Evolutionary conservation across 1,139 yeast species (phyloP), one percentile per base, ranked within the genome.

Genomic region (Suhomyces bribrorum): DNA sequence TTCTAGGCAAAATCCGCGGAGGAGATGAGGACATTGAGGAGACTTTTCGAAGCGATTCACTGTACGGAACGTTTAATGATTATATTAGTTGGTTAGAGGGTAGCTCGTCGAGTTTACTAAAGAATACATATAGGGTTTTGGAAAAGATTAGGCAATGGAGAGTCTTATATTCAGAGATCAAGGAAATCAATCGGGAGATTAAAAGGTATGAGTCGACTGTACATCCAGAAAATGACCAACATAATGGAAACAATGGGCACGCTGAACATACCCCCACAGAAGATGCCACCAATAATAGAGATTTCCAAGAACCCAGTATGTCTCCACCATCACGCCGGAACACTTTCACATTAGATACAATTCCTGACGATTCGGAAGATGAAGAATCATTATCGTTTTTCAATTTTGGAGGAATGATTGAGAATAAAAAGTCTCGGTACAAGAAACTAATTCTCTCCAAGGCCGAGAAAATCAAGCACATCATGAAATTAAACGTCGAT

Each of bases 71-170:
- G 20, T 44, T 62, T 17, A 43, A 53, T 17, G 42, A 52, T 12
- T 59, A 50, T 47, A 41, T 60, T n/a, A 26, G 47, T 31, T 57
- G 72, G 71, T 33, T 70, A 28, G 65, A 66, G 43, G 32, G 53
- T 45, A 45, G 60, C 53, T 44, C 64, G 41, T 37, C 47, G 38
- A 75, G 73, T 37, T 56, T 83, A 17, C 52, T 69, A 2, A 52
- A 47, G 12, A 68, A 68, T 31, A 66, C 78, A n/a, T 56, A 59
- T 9, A 57, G 54, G 20, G 52, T 79, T 6, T 42, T 75, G 7
- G 59, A 57, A 9, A 66, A 59, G 13, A 59, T 81, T 5, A 56
- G 61, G n/a, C 54, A 51, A 16, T 83, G 89, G 89, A 74, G 77
- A 63, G 71, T 62, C 32, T 42, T 71, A 1, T 66, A 66, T 48